Base-by-base conservation (phyloP, 495 filamentous ascomycete genomes). In the Clavariopsis aquatica region DNA sequence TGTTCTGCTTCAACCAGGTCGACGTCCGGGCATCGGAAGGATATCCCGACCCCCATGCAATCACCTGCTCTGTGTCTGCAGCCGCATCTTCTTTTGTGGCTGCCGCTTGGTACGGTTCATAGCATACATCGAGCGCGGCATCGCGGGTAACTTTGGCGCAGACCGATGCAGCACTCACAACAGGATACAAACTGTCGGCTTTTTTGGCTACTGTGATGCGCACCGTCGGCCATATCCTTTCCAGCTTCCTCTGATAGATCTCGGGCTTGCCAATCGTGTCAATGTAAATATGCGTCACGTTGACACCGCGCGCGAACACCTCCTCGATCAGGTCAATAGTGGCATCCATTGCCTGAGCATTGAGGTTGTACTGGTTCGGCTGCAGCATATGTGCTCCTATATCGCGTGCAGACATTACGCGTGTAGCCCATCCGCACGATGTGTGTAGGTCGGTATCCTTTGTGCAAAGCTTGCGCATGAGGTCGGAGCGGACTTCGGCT, bases 321-420 rank as follows among this genome's bases (percentile, higher is more conserved):
- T 85, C 85, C 19, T 84, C 76, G 55, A 98, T 93, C 59, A 98
- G 78, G 20, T 83, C 84, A n/a, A 95, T 83, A 0, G 94, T 98
- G 0, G 94, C 92, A 77, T 98, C 93, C 83, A 96, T 89, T 1
- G 94, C 94, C 75, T 98, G 94, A n/a, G 92, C 92, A 77, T 98
- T 98, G 57, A 98, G 82, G 72, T 98, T 98, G 77, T 96, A 96
- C 3, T 80, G 83, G 0, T 75, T 74, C 13, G 91, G 80, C 27
- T 82, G 81, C 73, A 96, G 82, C 88, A 96, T 95, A 52, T 87
- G 85, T 1, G 90, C 82, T 20, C 83, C 82, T 56, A 96, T 96
- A 74, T 93, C 89, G 36, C 90, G 85, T 15, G 92, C 90, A 2
- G 92, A 96, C 58, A 98, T 86, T 13, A 87, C 77, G 5, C 87